These are phyloP conservation scores for Cornus kousa DNA, from an alignment of 148 eudicot genomes.

Conservation along the genomic window DNA sequence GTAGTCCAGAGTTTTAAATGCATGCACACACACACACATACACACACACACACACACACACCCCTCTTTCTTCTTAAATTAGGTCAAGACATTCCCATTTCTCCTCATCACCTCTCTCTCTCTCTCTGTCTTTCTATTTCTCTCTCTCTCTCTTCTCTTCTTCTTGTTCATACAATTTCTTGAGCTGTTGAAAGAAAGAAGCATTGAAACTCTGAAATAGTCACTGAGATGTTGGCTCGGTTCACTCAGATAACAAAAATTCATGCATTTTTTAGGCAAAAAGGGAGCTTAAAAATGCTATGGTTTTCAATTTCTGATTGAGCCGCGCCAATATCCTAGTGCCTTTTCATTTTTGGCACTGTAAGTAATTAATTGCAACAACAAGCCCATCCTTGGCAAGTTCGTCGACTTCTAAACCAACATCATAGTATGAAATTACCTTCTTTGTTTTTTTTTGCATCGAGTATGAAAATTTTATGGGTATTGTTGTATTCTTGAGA, in stretches of 20 bases:
- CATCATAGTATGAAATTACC: too few species aligned
- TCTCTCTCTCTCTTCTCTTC: neutral
- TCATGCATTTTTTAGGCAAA: slow-evolving; percentile 6
- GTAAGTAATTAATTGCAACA: too few species aligned
- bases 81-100: slow-evolving; percentile 1
- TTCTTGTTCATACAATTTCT: neutral
- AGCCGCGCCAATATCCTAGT: slow-evolving; percentile 59
- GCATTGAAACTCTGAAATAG: slow-evolving; percentile 19
- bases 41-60: neutral
- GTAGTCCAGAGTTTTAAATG: neutral
- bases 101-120: neutral
- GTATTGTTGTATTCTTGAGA: too few species aligned
- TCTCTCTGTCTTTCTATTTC: neutral
- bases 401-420: too few species aligned
- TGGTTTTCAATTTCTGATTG: slow-evolving; percentile 27
- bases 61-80: neutral
- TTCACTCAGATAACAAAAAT: slow-evolving; percentile 36
- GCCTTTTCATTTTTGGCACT: slow-evolving; percentile 26
- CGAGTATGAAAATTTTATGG: too few species aligned
- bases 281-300: neutral
- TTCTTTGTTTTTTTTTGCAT: too few species aligned
- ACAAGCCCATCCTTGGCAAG: too few species aligned
- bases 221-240: slow-evolving; percentile 51
- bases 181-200: too few species aligned
- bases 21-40: neutral